A percentile compares a stretch with the other conserved stretches of the same genome.
Conservation (phyloP, 129 eudicot species). For the Arctium lappa region DNA sequence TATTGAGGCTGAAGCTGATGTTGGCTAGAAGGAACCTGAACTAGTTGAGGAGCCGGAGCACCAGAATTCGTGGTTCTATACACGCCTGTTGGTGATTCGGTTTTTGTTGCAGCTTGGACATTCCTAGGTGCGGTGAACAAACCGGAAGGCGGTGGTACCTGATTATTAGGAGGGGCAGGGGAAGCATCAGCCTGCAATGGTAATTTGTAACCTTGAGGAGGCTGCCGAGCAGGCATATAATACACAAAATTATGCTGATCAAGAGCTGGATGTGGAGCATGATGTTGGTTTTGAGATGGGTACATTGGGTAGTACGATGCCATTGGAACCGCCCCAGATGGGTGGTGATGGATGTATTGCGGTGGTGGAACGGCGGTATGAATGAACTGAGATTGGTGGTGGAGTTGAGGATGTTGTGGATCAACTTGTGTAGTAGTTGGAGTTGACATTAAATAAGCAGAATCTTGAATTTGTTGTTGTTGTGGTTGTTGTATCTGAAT, state of each 20-base stretch:
- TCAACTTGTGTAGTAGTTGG: slow-evolving; percentile 35
- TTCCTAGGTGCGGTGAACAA: slow-evolving; percentile 31
- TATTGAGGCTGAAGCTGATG: slow-evolving; percentile 37
- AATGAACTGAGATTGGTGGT: slow-evolving; percentile 61
- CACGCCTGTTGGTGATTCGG: slow-evolving; percentile 45
- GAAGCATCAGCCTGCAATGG: no score
- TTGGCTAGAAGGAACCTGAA: slow-evolving; percentile 52
- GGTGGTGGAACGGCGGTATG: slow-evolving; percentile 46
- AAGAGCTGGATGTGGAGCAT: slow-evolving; percentile 34
- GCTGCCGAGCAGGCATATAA: slow-evolving; percentile 48
- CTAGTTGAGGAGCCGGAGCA: slow-evolving; percentile 33
- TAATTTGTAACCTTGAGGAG: no score
- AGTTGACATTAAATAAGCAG: slow-evolving; percentile 35
- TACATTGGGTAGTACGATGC: slow-evolving; percentile 61
- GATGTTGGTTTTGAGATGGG: slow-evolving; percentile 52
- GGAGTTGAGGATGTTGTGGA: slow-evolving; percentile 52
- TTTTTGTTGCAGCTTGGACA: slow-evolving; percentile 42
- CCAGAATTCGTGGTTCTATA: slow-evolving; percentile 55
- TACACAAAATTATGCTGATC: slow-evolving; percentile 66
- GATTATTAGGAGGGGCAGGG: slow-evolving; percentile 11
- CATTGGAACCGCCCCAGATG: slow-evolving; percentile 53
- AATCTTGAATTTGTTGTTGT: slow-evolving; percentile 47
- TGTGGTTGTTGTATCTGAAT: slow-evolving; percentile 39
- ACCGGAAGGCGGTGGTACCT: slow-evolving; percentile 38
- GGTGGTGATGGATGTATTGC: slow-evolving; percentile 54